phyloP scores from a whole-genome alignment of 2,329 filamentous ascomycete species.

The Verticillium nonalfalfae region DNA sequence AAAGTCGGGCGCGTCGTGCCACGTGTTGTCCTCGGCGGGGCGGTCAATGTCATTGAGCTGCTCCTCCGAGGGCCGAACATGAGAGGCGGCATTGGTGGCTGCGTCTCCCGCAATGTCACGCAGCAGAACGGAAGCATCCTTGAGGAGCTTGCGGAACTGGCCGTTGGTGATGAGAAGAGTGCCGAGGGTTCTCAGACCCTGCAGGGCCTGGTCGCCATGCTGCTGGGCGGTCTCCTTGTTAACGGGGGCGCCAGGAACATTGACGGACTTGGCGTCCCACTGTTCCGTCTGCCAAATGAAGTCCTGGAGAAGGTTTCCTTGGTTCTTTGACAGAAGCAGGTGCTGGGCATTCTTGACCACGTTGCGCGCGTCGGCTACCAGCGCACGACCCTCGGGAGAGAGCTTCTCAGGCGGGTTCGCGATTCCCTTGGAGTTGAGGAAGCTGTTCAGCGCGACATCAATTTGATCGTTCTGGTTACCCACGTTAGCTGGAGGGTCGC shows the following conservation, averaged over 20 bases:
- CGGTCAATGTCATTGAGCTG: conserved; percentile 69
- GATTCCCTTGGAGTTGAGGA: conserved; percentile 66
- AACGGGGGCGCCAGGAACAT: conserved; percentile 59
- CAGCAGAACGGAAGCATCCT: conserved; percentile 72
- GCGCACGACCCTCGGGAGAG: conserved; percentile 72
- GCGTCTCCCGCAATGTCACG: conserved; percentile 91
- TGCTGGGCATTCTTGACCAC: conserved; percentile 81
- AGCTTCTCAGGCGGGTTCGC: conserved; percentile 67
- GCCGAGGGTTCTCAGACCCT: conserved; percentile 82
- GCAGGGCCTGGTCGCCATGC: conserved; percentile 75
- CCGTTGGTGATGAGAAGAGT: conserved; percentile 91
- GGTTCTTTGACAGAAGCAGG: conserved; percentile 86
- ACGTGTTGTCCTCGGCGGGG: conserved; percentile 86
- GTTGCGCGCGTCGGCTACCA: conserved; percentile 70
- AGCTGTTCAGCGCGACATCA: conserved; percentile 88
- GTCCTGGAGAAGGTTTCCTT: conserved; percentile 89
- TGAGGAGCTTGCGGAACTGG: conserved; percentile 86
- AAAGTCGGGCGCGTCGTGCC: conserved; percentile 81
- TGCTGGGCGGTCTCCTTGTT: conserved; percentile 73
- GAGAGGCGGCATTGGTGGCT: conserved; percentile 69
- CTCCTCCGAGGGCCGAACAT: conserved; percentile 72
- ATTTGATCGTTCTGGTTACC: conserved; percentile 80
- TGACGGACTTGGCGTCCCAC: conserved; percentile 57
- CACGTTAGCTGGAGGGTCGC: not conserved
- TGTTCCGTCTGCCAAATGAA: conserved; percentile 93